Base-by-base conservation (phyloP, 768 basidiomycete genomes). In the Suillus placidus region DNA sequence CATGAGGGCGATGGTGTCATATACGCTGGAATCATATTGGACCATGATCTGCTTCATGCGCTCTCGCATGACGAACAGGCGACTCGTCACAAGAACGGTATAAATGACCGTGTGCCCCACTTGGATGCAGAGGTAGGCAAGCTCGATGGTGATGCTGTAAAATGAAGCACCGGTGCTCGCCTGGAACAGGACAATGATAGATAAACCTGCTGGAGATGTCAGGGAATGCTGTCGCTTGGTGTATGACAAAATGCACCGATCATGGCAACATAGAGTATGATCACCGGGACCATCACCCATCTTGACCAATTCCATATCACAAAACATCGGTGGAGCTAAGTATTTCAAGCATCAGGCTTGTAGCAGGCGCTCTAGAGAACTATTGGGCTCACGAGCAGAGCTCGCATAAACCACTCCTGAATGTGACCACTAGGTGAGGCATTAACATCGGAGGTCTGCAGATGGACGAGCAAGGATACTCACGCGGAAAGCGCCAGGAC, bases 371-470 rank as follows among this genome's bases (percentile, higher is more conserved):
- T 47, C 8, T 9, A 12, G 20, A 10, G 5, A 47, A 47, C n/a
- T 47, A 47, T 47, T 47, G 0, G 12, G 70, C 64, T 35, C n/a
- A 73, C 71, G 64, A 74, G 55, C 40, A 71, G 51, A 0, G 35
- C 58, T 67, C 72, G 73, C 71, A 74, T 70, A 42, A 78, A 30
- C 75, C 77, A 78, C 49, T 73, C 72, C 68, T 75, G 71, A 23
- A 76, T n/a, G 37, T 66, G 70, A 66, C 72, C 75, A 43, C 74
- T 74, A 34, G 2, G 16, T 43, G 55, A 20, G 26, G 7, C 18
- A 8, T 54, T 30, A 58, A 38, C 20, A n/a, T 23, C 23, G 20
- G 42, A 20, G 23, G 54, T 47, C 9, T 23, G 20, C 9, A 14
- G 32, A 42, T 42, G n/a, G 26, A 47, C 6, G 4, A 1, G 26